Evolutionary conservation across 768 basidiomycete genomes (phyloP).

Genomic region (Russula virescens): DNA sequence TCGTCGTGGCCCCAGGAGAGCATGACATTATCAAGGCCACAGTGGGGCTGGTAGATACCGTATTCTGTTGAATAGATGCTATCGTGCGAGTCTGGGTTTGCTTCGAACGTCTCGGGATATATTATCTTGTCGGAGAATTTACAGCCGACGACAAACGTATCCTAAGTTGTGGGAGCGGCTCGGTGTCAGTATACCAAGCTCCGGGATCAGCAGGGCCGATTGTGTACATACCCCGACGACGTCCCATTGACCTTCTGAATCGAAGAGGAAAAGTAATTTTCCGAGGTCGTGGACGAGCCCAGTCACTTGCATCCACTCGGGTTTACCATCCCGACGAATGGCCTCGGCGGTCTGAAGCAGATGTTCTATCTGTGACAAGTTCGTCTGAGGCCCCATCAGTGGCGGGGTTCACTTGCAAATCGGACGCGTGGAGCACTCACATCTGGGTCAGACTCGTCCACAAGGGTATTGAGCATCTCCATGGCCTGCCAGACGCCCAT

Average conservation of each 20-base stretch:
- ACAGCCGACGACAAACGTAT: slow-evolving; percentile 81
- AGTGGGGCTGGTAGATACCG: slow-evolving; percentile 73
- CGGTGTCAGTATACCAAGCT: slow-evolving; percentile 1
- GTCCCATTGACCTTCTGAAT: slow-evolving; percentile 89
- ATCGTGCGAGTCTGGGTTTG: slow-evolving; percentile 64
- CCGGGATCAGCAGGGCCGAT: not conserved
- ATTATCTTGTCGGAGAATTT: slow-evolving; percentile 80
- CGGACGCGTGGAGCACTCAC: slow-evolving; percentile 34
- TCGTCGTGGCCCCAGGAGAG: slow-evolving; percentile 91
- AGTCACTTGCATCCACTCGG: slow-evolving; percentile 89
- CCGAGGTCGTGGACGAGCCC: slow-evolving; percentile 88
- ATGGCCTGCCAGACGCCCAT: slow-evolving; percentile 85
- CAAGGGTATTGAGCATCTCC: slow-evolving; percentile 78
- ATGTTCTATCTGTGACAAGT: slow-evolving; percentile 82
- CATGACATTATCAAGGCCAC: slow-evolving; percentile 84
- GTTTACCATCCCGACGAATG: slow-evolving; percentile 78
- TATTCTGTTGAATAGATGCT: slow-evolving; percentile 61
- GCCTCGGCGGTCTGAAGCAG: slow-evolving; percentile 90
- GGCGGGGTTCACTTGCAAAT: not conserved
- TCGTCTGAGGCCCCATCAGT: slow-evolving; percentile 42
- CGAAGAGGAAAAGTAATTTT: slow-evolving; percentile 79
- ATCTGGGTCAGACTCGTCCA: slow-evolving; percentile 91
- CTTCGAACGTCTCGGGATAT: slow-evolving; percentile 71
- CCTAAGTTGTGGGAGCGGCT: slow-evolving; percentile 32
- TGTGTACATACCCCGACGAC: slow-evolving; percentile 69